Evolutionary conservation across 1,284 basidiomycete genomes (phyloP), one percentile per base, ranked within the genome.

Genomic region (Heterobasidion irregulare): DNA sequence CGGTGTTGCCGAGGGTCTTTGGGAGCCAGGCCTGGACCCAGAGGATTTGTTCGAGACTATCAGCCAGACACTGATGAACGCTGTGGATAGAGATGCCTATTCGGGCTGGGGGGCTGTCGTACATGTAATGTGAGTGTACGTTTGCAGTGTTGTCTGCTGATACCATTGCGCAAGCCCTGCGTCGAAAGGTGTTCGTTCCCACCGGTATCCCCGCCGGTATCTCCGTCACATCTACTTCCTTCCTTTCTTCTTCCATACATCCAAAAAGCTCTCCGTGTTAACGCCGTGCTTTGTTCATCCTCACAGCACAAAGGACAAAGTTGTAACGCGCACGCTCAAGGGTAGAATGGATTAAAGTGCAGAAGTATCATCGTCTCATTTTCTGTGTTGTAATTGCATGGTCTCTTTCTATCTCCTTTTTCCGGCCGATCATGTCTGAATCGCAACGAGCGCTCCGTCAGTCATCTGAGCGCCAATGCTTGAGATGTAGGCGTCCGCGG

Each of bases 11-110:
- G 97, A 99, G 72, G 94, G 94, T 6, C 78, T 99, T 45, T 99
- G 97, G 97, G 96, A 99, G 72, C 94, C 95, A 6, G 92, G 95
- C 71, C 76, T 99, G 68, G 94, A 87, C 68, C 85, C 95, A 12
- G 97, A 99, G 68, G 97, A 99, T 70, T 75, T 99, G 53, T 99
- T 99, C 66, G 97, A 99, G 77, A 99, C 97, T 10, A 94, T 98
- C 65, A 94, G 93, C 19, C 97, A 99, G 72, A 96, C 94, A 8
- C 74, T 99, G 56, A 74, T 99, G 66, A 98, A 96, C 64, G 93
- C 94, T 8, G 87, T 98, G 43, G 97, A 99, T 70, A 81, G 97
- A 53, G 97, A 99, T 71, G 94, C 97, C 15, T 92, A 88, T 68
- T 97, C 94, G 55, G 97, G 97, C 60, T 98, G 94, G 94, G 97